phyloP scores from a whole-genome alignment of 257 asterid species.

The Coffea canephora region DNA sequence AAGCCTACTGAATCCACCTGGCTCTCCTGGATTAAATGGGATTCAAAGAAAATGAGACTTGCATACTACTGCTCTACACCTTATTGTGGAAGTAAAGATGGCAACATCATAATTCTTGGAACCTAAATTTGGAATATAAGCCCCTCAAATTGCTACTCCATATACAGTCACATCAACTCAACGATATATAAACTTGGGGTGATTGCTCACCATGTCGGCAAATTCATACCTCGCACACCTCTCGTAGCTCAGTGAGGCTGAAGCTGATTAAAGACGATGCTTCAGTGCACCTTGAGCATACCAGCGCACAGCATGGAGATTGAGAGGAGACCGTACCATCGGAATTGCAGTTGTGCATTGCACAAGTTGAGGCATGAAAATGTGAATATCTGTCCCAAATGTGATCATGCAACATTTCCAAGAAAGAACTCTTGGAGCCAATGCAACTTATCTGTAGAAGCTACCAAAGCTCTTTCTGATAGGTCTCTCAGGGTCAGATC shows the following conservation, averaged over 20 bases:
- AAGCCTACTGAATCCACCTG: background rate
- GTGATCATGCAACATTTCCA: background rate
- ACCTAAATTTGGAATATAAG: slow-evolving; percentile 8
- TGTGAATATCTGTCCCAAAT: background rate
- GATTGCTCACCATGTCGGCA: background rate
- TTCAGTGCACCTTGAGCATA: background rate
- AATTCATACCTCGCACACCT: background rate
- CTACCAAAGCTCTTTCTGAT: background rate
- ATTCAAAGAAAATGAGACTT: background rate
- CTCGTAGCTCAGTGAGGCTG: background rate
- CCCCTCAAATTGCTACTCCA: background rate
- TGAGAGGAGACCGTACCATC: background rate
- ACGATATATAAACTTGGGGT: background rate
- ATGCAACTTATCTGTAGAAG: slow-evolving; percentile 1
- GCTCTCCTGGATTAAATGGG: background rate
- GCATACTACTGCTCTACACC: too few species aligned
- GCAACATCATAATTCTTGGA: background rate
- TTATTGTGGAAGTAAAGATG: slow-evolving; percentile 1
- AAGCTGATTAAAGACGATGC: background rate
- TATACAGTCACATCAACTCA: background rate
- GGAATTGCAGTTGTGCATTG: background rate
- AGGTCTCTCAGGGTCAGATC: background rate
- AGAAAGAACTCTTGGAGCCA: background rate
- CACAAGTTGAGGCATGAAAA: background rate
- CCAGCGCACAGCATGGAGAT: background rate